These are phyloP conservation scores for Porcisia deanei DNA, from an alignment of 208 protist genomes.

Conservation along the genomic window DNA sequence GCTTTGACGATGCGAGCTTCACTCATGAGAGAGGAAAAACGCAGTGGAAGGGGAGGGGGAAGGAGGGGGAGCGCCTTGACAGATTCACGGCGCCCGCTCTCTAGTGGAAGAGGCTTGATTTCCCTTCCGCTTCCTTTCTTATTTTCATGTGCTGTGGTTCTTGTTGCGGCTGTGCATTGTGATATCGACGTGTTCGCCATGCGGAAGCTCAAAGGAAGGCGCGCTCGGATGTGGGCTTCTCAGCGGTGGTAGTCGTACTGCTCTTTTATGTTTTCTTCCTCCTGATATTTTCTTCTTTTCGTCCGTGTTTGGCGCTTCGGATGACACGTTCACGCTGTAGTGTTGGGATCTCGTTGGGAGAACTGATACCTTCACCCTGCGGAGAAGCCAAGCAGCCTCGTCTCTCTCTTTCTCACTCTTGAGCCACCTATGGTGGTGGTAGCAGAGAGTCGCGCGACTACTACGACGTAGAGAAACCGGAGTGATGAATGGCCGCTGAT, in stretches of 20 bases:
- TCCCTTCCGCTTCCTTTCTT: not conserved
- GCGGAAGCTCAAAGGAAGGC: not conserved
- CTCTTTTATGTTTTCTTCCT: not conserved
- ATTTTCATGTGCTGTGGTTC: not conserved
- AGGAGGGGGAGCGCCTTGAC: not conserved
- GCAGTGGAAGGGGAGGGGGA: too few species aligned
- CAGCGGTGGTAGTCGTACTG: not conserved
- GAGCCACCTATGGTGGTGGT: not conserved
- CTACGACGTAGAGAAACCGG: not conserved
- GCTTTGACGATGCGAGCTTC: not conserved
- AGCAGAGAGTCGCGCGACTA: not conserved
- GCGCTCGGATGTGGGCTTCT: not conserved
- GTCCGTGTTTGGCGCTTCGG: too few species aligned
- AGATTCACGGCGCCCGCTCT: not conserved
- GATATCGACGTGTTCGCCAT: not conserved
- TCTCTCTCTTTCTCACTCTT: not conserved
- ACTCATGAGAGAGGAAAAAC: not conserved
- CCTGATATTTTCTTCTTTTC: conserved; percentile 4
- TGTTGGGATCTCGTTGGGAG: too few species aligned
- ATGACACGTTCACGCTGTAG: too few species aligned
- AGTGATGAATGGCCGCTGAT: not conserved
- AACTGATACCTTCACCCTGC: not conserved
- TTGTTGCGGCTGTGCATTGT: not conserved
- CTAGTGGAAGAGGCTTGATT: too few species aligned
- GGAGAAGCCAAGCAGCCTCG: not conserved